A percentile compares a stretch with the other conserved stretches of the same genome.
Conservation (phyloP, 345 rosid species). For the Eutrema heterophyllum region DNA sequence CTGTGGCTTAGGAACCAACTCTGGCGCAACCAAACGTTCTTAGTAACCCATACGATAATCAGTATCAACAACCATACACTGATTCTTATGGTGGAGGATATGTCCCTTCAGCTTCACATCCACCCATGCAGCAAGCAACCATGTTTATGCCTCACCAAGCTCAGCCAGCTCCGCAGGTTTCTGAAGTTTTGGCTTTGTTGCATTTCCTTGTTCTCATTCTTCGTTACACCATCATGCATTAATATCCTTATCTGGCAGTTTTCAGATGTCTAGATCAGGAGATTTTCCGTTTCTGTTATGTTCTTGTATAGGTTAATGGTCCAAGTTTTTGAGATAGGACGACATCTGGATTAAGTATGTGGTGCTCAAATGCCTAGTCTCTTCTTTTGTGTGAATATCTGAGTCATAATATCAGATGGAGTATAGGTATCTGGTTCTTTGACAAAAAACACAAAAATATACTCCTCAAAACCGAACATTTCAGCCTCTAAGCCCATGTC, state of each 20-base stretch:
- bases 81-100: constrained; percentile 50
- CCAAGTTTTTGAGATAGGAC: constrained; percentile 1
- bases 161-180: constrained; percentile 63
- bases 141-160: constrained; percentile 73
- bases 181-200: constrained; percentile 13
- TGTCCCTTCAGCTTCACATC: constrained; percentile 40
- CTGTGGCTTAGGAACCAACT: constrained; percentile 20
- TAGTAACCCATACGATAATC: constrained; percentile 50
- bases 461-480: neutral
- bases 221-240: constrained; percentile 2
- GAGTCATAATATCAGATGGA: constrained; percentile 2
- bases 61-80: constrained; percentile 50
- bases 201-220: constrained; percentile 2
- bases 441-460: neutral
- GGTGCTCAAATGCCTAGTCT: neutral
- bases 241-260: constrained; percentile 5
- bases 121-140: constrained; percentile 41
- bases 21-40: constrained; percentile 42
- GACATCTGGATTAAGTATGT: neutral
- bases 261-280: constrained; percentile 20
- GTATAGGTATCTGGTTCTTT: neutral
- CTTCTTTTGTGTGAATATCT: neutral
- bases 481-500: neutral
- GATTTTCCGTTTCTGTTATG: neutral
- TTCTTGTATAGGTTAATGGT: neutral